Base-by-base conservation (phyloP, 2,329 filamentous ascomycete species). In the Neospermospora avenae region DNA sequence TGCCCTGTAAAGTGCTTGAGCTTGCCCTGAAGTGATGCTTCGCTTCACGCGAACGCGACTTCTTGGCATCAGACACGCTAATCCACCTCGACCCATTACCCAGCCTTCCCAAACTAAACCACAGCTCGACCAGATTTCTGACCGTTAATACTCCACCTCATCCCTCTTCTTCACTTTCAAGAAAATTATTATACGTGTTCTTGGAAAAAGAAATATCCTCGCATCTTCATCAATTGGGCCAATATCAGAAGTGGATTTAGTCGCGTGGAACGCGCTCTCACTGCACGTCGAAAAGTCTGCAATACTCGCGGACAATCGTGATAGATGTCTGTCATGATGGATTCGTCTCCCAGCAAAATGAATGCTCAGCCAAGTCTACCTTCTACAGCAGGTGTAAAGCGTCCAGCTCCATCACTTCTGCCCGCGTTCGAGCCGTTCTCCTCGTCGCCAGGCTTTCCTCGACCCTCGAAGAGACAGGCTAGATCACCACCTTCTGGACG, bases 371-470 rank as follows among this genome's bases (percentile, higher is more conserved):
- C 68, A 46, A 61, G 60, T 57, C 61, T 69, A 37, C 67, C 69
- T 28, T 59, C 65, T 16, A 57, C 74, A 16, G 74, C 79, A 58
- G 79, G 81, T 69, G 74, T 80, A 65, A 88, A 90, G 77, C 80
- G 85, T 62, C 77, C 84, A 68, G 83, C 84, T 49, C 82, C 90
- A 28, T 84, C 86, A 59, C 78, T 93, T 58, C 84, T 95, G 25
- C 90, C 90, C 63, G 82, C 90, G 22, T 93, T 93, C 73, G 90
- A 93, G 76, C 88, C 86, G 55, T 78, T 90, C 59, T 89, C 89
- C n/a, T 91, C 89, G 22, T 91, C 90, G 13, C 89, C 89, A 2
- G 83, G 79, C 58, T 84, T 91, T 54, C 88, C 88, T 52, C 83
- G 87, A 57, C 82, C 87, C 6, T 73, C 77, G 52, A 93, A 92